Conservation (phyloP, 257 asterid species). For the Echites panduratus region DNA sequence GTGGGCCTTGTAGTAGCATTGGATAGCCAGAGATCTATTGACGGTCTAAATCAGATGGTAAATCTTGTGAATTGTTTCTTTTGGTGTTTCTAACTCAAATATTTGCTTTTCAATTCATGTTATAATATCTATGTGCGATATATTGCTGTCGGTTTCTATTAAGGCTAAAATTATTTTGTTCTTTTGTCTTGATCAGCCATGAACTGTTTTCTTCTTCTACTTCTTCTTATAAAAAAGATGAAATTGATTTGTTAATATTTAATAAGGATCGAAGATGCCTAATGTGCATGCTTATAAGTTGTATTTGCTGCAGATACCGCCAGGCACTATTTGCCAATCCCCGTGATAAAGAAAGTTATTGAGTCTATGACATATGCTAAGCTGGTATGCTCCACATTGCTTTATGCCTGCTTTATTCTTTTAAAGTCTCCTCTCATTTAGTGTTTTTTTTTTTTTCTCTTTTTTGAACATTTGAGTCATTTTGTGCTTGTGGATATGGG, state of each 20-base stretch:
- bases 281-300: not conserved
- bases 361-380: conserved; percentile 92
- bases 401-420: not conserved
- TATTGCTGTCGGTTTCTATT: too few species aligned
- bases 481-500: too few species aligned
- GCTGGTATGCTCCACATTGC: conserved; percentile 43
- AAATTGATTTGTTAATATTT: not conserved
- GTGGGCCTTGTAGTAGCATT: not conserved
- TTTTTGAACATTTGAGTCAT: not conserved
- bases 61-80: not conserved
- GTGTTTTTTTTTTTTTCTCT: not conserved
- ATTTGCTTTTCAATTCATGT: too few species aligned
- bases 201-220: not conserved
- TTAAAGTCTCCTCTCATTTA: not conserved
- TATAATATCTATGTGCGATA: too few species aligned
- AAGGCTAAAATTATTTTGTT: too few species aligned
- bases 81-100: not conserved
- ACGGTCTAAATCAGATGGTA: not conserved
- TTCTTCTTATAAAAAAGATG: not conserved
- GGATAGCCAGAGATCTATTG: too few species aligned
- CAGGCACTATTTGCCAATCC: conserved; percentile 73
- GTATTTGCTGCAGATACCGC: conserved; percentile 59
- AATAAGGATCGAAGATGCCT: conserved; percentile 2
- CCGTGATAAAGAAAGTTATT: conserved; percentile 79
- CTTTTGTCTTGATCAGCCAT: too few species aligned